Base-by-base conservation (phyloP, 2,329 filamentous ascomycete species). In the Ambrosiella xylebori region DNA sequence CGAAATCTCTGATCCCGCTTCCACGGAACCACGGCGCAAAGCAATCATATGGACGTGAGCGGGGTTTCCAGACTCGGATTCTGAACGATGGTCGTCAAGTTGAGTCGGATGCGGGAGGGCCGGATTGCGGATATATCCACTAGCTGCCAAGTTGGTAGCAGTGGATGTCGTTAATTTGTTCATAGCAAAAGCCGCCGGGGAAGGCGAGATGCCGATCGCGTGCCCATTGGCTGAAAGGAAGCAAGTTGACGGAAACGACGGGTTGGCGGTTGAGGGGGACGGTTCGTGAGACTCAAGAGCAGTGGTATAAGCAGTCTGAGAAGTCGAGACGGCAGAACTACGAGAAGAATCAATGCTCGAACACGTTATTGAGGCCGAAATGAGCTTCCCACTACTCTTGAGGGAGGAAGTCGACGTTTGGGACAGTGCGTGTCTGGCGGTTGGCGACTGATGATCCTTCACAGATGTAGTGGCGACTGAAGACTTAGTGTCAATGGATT, bases 1-100 rank as follows among this genome's bases (percentile, higher is more conserved):
- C 61, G 75, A 76, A 54, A 70, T 67, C 64, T 81, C 61, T 63
- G 78, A 81, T 63, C 71, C 75, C 61, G 69, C 71, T 65, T 73
- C 75, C 59, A 79, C 64, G n/a, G 77, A 80, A 49, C 67, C 65
- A 63, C 61, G 61, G 37, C 61, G 61, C 27, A 55, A 11, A 7
- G 50, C 37, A 39, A 45, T 55, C 55, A 60, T 60, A 19, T 17
- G 37, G 49, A 54, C 45, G 39, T 50, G 45, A 38, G 12, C 35
- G 13, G 19, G 37, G 15, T n/a, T 27, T 40, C 52, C 52, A 38
- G 37, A 41, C 7, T 36, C 52, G 3, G 52, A 15, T 7, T 27
- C 8, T 11, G 19, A 35, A 5, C 47, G 47, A 8, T 15, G 12
- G 15, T 44, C n/a, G 37, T 55, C 53, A 39, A 55, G 37, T 44